Percentiles rank a stretch among this genome's conserved stretches.
phyloP scores from a whole-genome alignment of 192 early-diverging fungal species.

The Podila epigama region DNA sequence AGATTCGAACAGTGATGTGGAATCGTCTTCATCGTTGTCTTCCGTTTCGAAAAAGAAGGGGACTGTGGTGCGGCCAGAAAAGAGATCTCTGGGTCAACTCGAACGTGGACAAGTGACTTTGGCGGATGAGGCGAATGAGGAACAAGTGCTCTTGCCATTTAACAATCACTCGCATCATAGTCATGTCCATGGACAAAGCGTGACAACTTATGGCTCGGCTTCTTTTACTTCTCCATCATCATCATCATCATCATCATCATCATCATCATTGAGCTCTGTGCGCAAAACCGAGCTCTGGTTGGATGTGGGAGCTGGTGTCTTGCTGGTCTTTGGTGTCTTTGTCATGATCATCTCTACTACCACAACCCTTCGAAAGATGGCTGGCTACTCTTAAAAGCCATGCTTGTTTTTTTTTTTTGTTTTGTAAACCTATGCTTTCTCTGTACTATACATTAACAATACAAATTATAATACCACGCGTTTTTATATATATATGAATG shows the following conservation, averaged over 20 bases:
- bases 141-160: background rate
- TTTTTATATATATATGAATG: no score
- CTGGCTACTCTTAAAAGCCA: conserved; percentile 1
- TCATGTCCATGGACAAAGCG: background rate
- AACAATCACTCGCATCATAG: background rate
- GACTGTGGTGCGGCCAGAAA: background rate
- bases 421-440: no score
- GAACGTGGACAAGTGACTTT: background rate
- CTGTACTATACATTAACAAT: background rate
- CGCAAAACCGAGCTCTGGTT: conserved; percentile 42
- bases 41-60: background rate
- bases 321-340: conserved; percentile 54
- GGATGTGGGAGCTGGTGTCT: conserved; percentile 45
- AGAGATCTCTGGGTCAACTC: background rate
- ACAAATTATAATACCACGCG: no score
- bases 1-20: background rate
- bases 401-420: background rate
- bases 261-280: background rate
- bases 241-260: background rate
- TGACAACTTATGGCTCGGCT: background rate
- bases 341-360: conserved; percentile 53
- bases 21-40: no score
- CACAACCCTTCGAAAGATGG: conserved; percentile 28
- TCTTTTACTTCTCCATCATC: no score
- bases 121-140: background rate